phyloP scores from a whole-genome alignment of 2,329 filamentous ascomycete species.

The Apiospora arundinis region DNA sequence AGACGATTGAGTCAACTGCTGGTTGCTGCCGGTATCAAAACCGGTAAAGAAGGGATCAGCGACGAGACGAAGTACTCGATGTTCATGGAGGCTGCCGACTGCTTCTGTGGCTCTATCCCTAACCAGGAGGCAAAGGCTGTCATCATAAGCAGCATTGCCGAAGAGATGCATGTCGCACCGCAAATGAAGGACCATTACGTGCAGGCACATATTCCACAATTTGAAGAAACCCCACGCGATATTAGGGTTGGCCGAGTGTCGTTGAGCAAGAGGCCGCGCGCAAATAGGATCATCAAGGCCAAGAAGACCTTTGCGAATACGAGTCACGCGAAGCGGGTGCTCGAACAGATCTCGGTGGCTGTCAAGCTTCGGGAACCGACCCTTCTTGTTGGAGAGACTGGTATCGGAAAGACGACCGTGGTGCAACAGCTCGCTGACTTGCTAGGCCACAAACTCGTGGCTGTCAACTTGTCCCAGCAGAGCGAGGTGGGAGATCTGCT shows the following conservation, averaged over 20 bases:
- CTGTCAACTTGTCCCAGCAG: conserved; percentile 96
- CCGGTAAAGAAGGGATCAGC: conserved; percentile 72
- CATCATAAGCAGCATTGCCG: conserved; percentile 75
- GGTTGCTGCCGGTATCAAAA: conserved; percentile 64
- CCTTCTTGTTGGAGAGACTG: conserved; percentile 96
- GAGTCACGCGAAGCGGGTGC: conserved; percentile 78
- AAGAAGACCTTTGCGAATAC: conserved; percentile 85
- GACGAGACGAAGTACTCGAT: conserved; percentile 80
- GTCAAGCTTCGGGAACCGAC: conserved; percentile 87
- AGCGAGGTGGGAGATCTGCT: conserved; percentile 96
- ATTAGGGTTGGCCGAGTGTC: conserved; percentile 71
- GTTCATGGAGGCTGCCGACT: conserved; percentile 92
- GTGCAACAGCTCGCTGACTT: conserved; percentile 89
- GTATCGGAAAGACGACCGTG: conserved; percentile 96
- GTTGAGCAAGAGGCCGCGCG: conserved; percentile 64
- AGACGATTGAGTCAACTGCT: conserved; percentile 74
- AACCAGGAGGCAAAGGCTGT: conserved; percentile 64
- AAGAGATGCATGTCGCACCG: conserved; percentile 85
- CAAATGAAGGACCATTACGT: conserved; percentile 83
- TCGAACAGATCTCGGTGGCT: conserved; percentile 88
- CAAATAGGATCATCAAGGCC: conserved; percentile 55
- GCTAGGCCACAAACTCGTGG: conserved; percentile 84
- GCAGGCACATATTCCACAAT: conserved; percentile 71
- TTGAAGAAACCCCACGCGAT: conserved; percentile 65
- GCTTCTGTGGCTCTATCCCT: conserved; percentile 83